Conservation (phyloP, 768 basidiomycete species). For the Favolaschia claudopus region DNA sequence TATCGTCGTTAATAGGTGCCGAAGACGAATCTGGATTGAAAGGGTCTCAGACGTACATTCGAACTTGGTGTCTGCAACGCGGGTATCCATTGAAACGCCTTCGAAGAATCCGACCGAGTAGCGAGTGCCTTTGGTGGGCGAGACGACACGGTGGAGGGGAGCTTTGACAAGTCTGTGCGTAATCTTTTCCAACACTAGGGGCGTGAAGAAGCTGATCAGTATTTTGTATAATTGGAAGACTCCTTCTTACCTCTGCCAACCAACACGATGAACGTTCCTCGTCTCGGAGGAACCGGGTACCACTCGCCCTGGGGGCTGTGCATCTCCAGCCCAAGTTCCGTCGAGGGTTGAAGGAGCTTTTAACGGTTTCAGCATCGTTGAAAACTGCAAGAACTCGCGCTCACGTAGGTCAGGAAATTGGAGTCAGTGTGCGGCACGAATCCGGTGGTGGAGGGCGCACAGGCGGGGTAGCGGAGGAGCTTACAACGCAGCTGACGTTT, state of each 20-base stretch:
- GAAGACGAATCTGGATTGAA: background rate
- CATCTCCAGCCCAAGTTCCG: conserved; percentile 17
- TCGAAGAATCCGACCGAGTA: conserved; percentile 27
- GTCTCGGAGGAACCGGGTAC: conserved; percentile 16
- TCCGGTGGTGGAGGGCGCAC: conserved; percentile 8
- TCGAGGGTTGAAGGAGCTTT: conserved; percentile 18
- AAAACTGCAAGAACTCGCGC: background rate
- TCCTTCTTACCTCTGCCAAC: conserved; percentile 13
- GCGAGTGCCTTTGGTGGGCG: conserved; percentile 19
- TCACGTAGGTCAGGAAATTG: conserved; percentile 24
- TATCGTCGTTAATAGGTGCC: background rate
- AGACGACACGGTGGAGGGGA: conserved; percentile 21
- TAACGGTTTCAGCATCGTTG: background rate
- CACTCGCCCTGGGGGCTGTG: conserved; percentile 16
- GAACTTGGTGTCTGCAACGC: conserved; percentile 15
- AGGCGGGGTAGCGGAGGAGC: conserved; percentile 20
- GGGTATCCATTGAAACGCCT: conserved; percentile 23
- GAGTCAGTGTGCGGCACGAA: conserved; percentile 23
- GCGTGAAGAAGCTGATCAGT: background rate
- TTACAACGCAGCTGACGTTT: conserved; percentile 26
- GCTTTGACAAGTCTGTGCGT: conserved; percentile 21
- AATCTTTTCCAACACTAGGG: conserved; percentile 17
- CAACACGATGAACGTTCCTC: conserved; percentile 20
- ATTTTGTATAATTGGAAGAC: background rate
- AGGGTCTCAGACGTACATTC: conserved; percentile 12